Evolutionary conservation across 2,329 filamentous ascomycete genomes (phyloP).

Genomic region (Penicillium brevicompactum): DNA sequence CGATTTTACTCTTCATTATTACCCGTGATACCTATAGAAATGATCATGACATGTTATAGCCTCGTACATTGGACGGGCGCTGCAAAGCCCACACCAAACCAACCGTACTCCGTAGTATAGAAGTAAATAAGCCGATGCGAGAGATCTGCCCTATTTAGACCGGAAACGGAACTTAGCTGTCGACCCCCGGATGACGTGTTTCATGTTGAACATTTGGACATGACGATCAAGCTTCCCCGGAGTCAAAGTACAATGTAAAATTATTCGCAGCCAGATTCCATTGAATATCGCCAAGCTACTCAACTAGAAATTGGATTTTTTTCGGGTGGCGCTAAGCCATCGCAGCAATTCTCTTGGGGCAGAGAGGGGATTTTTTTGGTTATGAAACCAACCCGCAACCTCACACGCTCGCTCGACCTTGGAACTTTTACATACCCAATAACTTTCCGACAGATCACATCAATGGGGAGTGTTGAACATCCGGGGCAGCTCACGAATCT

Average conservation of each 20-base stretch:
- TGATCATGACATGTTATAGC: conserved; percentile 7
- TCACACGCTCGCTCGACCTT: not conserved
- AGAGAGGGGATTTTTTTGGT: not conserved
- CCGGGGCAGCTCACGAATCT: conserved; percentile 15
- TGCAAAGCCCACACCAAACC: too few relatives aligned
- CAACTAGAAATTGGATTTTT: too few relatives aligned
- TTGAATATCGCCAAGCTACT: too few relatives aligned
- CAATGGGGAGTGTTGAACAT: not conserved
- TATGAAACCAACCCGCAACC: conserved; percentile 22
- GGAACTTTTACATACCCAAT: not conserved
- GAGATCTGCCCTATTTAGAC: not conserved
- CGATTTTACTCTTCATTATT: not conserved
- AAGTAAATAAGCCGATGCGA: not conserved
- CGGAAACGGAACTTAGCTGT: not conserved
- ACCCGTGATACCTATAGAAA: conserved; percentile 10
- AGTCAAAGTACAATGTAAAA: too few relatives aligned
- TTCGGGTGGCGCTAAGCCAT: not conserved
- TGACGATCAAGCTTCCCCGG: not conserved
- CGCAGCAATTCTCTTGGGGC: not conserved
- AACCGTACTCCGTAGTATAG: too few relatives aligned
- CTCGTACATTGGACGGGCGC: not conserved
- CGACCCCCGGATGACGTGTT: not conserved
- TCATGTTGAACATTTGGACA: not conserved
- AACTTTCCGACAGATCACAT: not conserved
- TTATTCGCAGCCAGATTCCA: too few relatives aligned